Evolutionary conservation across 2,329 filamentous ascomycete species (phyloP).

Genomic region (Aspergillus transmontanensis): DNA sequence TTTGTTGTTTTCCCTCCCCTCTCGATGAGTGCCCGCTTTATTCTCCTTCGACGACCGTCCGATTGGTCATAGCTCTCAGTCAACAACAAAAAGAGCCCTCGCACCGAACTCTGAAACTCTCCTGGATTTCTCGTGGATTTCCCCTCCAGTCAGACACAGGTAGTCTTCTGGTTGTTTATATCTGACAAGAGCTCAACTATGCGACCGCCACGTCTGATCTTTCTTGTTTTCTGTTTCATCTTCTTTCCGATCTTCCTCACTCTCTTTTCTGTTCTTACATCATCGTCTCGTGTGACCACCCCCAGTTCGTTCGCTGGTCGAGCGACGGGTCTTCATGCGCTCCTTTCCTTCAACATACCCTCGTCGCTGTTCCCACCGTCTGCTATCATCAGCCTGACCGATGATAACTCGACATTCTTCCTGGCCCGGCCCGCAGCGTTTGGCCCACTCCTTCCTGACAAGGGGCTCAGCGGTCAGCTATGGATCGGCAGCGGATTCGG

Average conservation of each 20-base stretch:
- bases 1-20: conserved; percentile 17
- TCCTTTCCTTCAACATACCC: conserved; percentile 73
- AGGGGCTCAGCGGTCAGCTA: conserved; percentile 81
- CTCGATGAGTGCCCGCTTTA: conserved; percentile 39
- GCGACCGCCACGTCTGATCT: conserved; percentile 50
- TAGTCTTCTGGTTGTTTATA: conserved; percentile 7
- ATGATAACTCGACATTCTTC: conserved; percentile 98
- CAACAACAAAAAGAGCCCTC: conserved; percentile 1
- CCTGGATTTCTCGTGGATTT: not conserved
- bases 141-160: conserved; percentile 5
- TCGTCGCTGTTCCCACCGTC: conserved; percentile 93
- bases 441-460: conserved; percentile 73
- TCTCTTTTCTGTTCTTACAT: conserved; percentile 48
- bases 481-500: conserved; percentile 94
- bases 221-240: conserved; percentile 51
- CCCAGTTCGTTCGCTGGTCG: conserved; percentile 40
- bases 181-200: conserved; percentile 33
- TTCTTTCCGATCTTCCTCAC: conserved; percentile 52
- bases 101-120: not conserved
- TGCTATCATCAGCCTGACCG: conserved; percentile 91
- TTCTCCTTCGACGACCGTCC: conserved; percentile 32
- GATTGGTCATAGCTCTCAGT: conserved; percentile 34
- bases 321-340: conserved; percentile 54
- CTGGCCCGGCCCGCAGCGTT: conserved; percentile 91
- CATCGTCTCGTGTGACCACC: conserved; percentile 40